Conservation (phyloP, 116 monocot species). For the Posidonia oceanica region DNA sequence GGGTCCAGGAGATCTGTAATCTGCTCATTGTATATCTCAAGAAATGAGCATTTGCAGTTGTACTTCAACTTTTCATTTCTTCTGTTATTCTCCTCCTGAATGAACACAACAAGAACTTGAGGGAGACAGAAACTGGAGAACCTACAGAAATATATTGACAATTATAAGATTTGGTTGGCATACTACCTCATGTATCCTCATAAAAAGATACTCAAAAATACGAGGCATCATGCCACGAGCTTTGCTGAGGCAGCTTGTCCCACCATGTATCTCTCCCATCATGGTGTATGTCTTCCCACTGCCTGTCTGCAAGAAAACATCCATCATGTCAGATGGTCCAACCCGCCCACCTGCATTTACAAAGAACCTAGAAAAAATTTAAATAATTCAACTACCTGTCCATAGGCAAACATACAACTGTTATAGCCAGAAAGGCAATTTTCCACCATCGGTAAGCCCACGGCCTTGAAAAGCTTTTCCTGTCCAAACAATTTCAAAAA, state of each 20-base stretch:
- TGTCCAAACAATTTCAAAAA: slow-evolving; percentile 13
- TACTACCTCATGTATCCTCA: slow-evolving; percentile 48
- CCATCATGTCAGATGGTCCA: too few relatives aligned
- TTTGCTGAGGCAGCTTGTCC: slow-evolving; percentile 19
- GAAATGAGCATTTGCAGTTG: slow-evolving; percentile 67
- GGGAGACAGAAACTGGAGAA: neutral
- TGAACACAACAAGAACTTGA: neutral
- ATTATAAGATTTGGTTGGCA: too few relatives aligned
- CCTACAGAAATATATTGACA: too few relatives aligned
- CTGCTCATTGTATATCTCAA: slow-evolving; percentile 84
- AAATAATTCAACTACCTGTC: slow-evolving; percentile 38
- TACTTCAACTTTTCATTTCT: slow-evolving; percentile 42
- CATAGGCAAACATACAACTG: slow-evolving; percentile 79
- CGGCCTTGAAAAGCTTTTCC: slow-evolving; percentile 58
- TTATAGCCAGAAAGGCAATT: slow-evolving; percentile 86
- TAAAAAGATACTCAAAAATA: slow-evolving; percentile 62
- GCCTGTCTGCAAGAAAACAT: slow-evolving; percentile 36
- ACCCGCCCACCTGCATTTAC: too few relatives aligned
- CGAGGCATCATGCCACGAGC: slow-evolving; percentile 66
- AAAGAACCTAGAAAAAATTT: too few relatives aligned
- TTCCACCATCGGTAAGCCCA: slow-evolving; percentile 70
- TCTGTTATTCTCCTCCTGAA: slow-evolving; percentile 46
- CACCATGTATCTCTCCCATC: slow-evolving; percentile 51
- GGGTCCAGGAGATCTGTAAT: slow-evolving; percentile 74
- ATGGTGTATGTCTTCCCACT: slow-evolving; percentile 80